These are phyloP conservation scores for Xylaria acuta DNA, from an alignment of 495 filamentous ascomycete species.

Conservation along the genomic window DNA sequence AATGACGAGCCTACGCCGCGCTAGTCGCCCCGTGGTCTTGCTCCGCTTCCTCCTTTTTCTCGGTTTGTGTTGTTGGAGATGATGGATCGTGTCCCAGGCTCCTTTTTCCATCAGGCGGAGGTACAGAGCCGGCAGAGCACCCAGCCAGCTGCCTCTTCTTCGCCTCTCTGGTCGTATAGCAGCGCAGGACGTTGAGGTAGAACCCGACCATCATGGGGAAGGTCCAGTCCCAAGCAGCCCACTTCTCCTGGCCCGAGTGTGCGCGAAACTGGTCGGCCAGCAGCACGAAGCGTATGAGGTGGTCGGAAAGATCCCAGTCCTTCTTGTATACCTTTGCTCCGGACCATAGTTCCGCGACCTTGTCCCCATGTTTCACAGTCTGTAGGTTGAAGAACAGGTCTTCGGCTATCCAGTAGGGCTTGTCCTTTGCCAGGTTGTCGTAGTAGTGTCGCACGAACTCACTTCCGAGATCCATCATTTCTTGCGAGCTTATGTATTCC, in stretches of 20 bases:
- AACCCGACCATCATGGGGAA: conserved; percentile 32
- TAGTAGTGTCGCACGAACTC: conserved; percentile 33
- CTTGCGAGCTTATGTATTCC: conserved; percentile 33
- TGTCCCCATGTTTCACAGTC: conserved; percentile 36
- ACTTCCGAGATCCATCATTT: conserved; percentile 34
- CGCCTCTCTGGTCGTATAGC: conserved; percentile 32
- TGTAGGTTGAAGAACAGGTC: conserved; percentile 40
- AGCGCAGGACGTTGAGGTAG: conserved; percentile 36
- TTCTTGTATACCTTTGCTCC: conserved; percentile 24
- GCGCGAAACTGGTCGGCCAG: conserved; percentile 31
- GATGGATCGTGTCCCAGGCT: background rate
- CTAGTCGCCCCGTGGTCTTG: background rate
- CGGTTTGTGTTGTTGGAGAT: background rate
- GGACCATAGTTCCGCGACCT: conserved; percentile 23
- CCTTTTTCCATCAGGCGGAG: background rate
- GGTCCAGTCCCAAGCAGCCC: conserved; percentile 26
- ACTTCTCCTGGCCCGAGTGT: conserved; percentile 30
- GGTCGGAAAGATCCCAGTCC: conserved; percentile 35
- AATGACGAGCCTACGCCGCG: background rate
- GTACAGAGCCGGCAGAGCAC: background rate
- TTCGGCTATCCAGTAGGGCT: conserved; percentile 32
- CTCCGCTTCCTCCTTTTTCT: conserved; percentile 3
- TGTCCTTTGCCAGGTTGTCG: conserved; percentile 20
- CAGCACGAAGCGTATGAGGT: conserved; percentile 36
- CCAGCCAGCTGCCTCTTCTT: conserved; percentile 28